Evolutionary conservation across 345 rosid species (phyloP).

Genomic region (Eucalyptus coolabah): DNA sequence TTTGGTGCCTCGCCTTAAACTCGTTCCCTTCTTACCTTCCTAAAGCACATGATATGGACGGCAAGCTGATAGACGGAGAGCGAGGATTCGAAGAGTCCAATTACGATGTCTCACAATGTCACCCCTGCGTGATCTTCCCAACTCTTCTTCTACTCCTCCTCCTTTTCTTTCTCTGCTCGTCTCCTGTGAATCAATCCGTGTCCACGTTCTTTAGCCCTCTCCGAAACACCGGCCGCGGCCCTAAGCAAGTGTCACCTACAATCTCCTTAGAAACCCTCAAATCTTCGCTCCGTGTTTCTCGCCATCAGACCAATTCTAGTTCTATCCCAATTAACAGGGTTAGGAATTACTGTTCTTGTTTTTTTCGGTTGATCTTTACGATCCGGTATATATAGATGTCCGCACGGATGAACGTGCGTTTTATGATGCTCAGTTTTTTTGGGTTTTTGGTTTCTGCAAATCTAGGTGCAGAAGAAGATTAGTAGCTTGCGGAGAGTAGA

Average conservation of each 20-base stretch:
- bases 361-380: not conserved
- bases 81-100: not conserved
- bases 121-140: not conserved
- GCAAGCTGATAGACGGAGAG: not conserved
- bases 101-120: not conserved
- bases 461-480: not conserved
- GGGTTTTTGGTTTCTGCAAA: not conserved
- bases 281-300: not conserved
- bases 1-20: not conserved
- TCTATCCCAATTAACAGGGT: not conserved
- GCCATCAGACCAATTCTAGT: not conserved
- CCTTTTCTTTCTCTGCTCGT: not conserved
- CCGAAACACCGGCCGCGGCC: not conserved
- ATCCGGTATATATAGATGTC: not conserved
- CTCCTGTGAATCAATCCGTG: not conserved
- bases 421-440: not conserved
- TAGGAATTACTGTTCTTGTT: not conserved
- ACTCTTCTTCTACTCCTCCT: not conserved
- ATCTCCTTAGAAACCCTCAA: not conserved
- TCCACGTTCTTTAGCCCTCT: not conserved
- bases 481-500: slow-evolving; percentile 2
- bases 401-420: not conserved
- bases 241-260: not conserved
- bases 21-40: not conserved
- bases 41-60: not conserved